Evolutionary conservation across 179 eudicot genomes (phyloP).

Genomic region (Nepenthes alata): DNA sequence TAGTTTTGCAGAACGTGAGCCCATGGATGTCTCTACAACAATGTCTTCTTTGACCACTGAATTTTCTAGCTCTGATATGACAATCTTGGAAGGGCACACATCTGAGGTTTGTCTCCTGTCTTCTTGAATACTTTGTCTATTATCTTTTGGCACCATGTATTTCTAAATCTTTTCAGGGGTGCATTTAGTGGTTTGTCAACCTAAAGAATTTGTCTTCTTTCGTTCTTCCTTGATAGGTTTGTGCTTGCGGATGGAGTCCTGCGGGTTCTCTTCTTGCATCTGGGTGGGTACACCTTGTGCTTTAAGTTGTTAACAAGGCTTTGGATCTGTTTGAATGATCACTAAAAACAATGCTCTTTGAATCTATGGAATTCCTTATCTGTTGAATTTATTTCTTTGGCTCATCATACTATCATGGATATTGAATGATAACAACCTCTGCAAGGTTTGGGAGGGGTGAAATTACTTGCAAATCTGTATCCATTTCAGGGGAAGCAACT

Average conservation of each 20-base stretch:
- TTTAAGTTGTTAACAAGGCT: not conserved
- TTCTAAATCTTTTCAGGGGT: not conserved
- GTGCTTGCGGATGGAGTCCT: slow-evolving; percentile 99
- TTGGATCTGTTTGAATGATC: too few relatives aligned
- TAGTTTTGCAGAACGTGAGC: slow-evolving; percentile 46
- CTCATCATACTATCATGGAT: too few relatives aligned
- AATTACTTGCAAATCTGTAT: too few relatives aligned
- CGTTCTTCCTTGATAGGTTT: slow-evolving; percentile 47
- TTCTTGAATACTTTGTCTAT: not conserved
- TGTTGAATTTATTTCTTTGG: too few relatives aligned
- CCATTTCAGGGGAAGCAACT: too few relatives aligned
- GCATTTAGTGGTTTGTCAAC: not conserved
- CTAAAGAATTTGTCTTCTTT: slow-evolving; percentile 2
- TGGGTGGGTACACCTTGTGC: slow-evolving; percentile 42
- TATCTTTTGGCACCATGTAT: not conserved
- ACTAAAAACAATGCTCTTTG: too few relatives aligned
- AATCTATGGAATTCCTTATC: too few relatives aligned
- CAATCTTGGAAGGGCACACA: slow-evolving; percentile 75
- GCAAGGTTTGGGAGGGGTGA: too few relatives aligned
- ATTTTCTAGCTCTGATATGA: slow-evolving; percentile 59
- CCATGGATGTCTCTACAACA: slow-evolving; percentile 56
- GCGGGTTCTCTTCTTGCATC: slow-evolving; percentile 84
- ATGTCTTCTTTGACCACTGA: slow-evolving; percentile 33
- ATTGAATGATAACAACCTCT: too few relatives aligned
- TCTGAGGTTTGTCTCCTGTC: slow-evolving; percentile 56